Conservation (phyloP, 768 basidiomycete species). For the Sporobolomyces phaffii region DNA sequence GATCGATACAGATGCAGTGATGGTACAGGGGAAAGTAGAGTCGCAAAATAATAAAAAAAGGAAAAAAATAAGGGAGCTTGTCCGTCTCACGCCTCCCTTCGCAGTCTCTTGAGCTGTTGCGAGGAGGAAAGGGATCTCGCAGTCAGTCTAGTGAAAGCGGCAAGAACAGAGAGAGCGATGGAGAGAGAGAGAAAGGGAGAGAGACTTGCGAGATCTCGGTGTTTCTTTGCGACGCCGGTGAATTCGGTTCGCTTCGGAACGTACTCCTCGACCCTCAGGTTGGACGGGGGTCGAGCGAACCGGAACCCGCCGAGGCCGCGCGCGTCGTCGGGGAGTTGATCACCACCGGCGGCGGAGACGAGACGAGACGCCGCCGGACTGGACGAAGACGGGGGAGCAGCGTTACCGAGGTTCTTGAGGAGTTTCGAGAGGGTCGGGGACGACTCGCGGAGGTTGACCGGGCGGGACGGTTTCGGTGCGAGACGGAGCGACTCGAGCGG, state of each 20-base stretch:
- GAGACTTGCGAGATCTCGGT: constrained; percentile 21
- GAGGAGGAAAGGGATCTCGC: too few relatives aligned
- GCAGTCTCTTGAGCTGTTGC: constrained; percentile 7
- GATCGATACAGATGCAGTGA: not conserved
- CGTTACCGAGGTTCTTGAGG: not conserved
- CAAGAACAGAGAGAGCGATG: not conserved
- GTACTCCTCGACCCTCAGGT: constrained; percentile 22
- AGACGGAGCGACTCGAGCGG: constrained; percentile 11
- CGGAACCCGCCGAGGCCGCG: not conserved
- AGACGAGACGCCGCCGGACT: too few relatives aligned
- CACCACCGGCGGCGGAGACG: too few relatives aligned
- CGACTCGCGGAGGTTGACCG: not conserved
- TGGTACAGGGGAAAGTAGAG: not conserved
- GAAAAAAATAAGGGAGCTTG: not conserved
- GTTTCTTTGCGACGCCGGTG: constrained; percentile 6
- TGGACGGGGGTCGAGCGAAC: not conserved
- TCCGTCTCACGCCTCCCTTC: constrained; percentile 1
- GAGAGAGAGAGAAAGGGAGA: not conserved
- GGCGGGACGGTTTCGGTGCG: not conserved
- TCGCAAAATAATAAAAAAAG: not conserved
- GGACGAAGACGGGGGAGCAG: not conserved
- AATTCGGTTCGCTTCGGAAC: constrained; percentile 11
- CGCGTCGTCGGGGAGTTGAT: not conserved
- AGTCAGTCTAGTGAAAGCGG: not conserved
- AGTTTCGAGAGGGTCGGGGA: constrained; percentile 27